Evolutionary conservation across 2,329 filamentous ascomycete species (phyloP).

Genomic region (Aspergillus texensis): DNA sequence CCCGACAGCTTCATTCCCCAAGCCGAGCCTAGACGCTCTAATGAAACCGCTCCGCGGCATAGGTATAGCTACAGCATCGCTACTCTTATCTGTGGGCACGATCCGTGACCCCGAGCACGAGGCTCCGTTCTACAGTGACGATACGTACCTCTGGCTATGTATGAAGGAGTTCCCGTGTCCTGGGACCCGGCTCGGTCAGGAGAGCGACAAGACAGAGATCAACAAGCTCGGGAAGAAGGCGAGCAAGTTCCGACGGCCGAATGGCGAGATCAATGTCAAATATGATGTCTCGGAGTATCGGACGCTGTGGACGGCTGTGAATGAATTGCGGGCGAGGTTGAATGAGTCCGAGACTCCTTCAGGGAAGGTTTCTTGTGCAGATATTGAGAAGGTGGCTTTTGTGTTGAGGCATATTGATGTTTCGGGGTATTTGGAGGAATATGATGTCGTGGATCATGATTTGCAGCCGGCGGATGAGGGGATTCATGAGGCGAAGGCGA

Average conservation of each 20-base stretch:
- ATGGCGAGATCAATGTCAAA: slow-evolving; percentile 39
- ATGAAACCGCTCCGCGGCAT: slow-evolving; percentile 43
- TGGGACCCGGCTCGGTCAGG: too few species aligned
- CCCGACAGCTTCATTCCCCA: slow-evolving; percentile 27
- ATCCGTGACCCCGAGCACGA: slow-evolving; percentile 12
- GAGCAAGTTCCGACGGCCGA: slow-evolving; percentile 10
- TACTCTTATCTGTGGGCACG: slow-evolving; percentile 42
- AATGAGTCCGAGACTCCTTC: not conserved
- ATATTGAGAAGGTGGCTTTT: slow-evolving; percentile 43
- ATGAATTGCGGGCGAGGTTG: slow-evolving; percentile 26
- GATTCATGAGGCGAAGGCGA: not conserved
- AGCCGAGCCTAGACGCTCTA: slow-evolving; percentile 34
- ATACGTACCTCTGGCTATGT: slow-evolving; percentile 45
- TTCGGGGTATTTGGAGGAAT: slow-evolving; percentile 24
- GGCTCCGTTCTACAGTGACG: slow-evolving; percentile 48
- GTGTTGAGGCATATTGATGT: slow-evolving; percentile 38
- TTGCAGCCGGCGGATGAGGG: not conserved
- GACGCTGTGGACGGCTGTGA: slow-evolving; percentile 33
- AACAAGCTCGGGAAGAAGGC: slow-evolving; percentile 12
- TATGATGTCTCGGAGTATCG: slow-evolving; percentile 45
- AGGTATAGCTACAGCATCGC: slow-evolving; percentile 46
- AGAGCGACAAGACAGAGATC: not conserved
- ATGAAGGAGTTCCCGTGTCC: slow-evolving; percentile 23
- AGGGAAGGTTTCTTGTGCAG: slow-evolving; percentile 29
- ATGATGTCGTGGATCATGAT: not conserved